Percentiles rank a stretch among this genome's conserved stretches.
phyloP scores from a whole-genome alignment of 441 rosid species.

The Kokia cookei region DNA sequence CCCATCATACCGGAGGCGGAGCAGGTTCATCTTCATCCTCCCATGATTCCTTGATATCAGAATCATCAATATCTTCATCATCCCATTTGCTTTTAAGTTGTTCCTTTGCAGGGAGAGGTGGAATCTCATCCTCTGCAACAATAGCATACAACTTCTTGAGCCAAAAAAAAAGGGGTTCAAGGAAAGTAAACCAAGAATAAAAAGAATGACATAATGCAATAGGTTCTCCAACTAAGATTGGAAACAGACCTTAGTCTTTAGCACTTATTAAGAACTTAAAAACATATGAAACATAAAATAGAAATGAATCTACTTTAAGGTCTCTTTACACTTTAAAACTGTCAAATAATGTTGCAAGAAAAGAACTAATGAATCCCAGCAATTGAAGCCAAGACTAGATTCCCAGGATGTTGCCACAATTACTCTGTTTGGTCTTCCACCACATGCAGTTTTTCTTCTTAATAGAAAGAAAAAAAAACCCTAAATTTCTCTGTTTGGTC shows the following conservation, averaged over 20 bases:
- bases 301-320: neutral
- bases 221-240: neutral
- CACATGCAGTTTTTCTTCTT: neutral
- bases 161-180: neutral
- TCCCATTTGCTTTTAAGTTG: conserved; percentile 66
- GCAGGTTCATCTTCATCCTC: conserved; percentile 94
- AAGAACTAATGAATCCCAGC: neutral
- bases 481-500: neutral
- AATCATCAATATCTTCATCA: conserved; percentile 82
- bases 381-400: neutral
- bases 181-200: neutral
- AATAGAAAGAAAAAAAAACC: neutral
- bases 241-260: neutral
- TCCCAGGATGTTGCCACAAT: neutral
- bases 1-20: conserved; percentile 44
- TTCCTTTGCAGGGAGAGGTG: conserved; percentile 44
- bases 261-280: neutral
- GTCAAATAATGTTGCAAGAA: neutral
- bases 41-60: conserved; percentile 92
- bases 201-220: neutral
- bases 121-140: conserved; percentile 69
- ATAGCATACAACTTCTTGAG: neutral
- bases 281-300: neutral
- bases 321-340: neutral
- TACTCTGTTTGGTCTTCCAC: neutral